Conservation (phyloP, 2,329 filamentous ascomycete species). For the Alternaria novae-zelandiae region DNA sequence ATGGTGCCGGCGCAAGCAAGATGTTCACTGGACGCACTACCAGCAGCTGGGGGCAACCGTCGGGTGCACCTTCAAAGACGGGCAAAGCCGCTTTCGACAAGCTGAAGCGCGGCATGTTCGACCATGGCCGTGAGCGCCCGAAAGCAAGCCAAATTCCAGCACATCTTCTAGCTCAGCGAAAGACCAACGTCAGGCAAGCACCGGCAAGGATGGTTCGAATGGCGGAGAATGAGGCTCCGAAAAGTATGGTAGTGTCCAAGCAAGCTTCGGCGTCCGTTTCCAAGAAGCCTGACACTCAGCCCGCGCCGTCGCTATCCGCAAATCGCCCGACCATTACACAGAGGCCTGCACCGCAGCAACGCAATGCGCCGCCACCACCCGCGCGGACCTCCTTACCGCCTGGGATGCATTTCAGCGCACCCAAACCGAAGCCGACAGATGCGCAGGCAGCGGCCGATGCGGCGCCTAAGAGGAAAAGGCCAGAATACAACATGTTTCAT, state of each 20-base stretch:
- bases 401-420: conserved; percentile 39
- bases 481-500: conserved; percentile 30
- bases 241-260: conserved; percentile 34
- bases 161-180: conserved; percentile 36
- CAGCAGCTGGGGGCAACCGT: conserved; percentile 28
- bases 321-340: conserved; percentile 31
- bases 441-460: conserved; percentile 15
- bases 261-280: conserved; percentile 32
- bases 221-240: conserved; percentile 34
- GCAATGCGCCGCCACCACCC: conserved; percentile 15
- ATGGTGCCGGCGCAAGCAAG: conserved; percentile 25
- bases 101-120: conserved; percentile 40
- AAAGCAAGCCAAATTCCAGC: conserved; percentile 36
- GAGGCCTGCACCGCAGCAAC: conserved; percentile 23
- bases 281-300: conserved; percentile 8
- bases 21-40: conserved; percentile 24
- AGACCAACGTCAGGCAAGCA: conserved; percentile 30
- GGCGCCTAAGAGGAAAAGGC: conserved; percentile 24
- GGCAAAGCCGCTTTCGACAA: conserved; percentile 47
- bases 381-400: conserved; percentile 34
- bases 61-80: conserved; percentile 39
- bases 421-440: conserved; percentile 24
- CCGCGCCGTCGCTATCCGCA: conserved; percentile 6
- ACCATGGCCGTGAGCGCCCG: conserved; percentile 40
- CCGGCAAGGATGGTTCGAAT: conserved; percentile 42